Percentiles rank a stretch among this genome's conserved stretches.
phyloP scores from a whole-genome alignment of 768 basidiomycete genomes.

The Boletus sp. region DNA sequence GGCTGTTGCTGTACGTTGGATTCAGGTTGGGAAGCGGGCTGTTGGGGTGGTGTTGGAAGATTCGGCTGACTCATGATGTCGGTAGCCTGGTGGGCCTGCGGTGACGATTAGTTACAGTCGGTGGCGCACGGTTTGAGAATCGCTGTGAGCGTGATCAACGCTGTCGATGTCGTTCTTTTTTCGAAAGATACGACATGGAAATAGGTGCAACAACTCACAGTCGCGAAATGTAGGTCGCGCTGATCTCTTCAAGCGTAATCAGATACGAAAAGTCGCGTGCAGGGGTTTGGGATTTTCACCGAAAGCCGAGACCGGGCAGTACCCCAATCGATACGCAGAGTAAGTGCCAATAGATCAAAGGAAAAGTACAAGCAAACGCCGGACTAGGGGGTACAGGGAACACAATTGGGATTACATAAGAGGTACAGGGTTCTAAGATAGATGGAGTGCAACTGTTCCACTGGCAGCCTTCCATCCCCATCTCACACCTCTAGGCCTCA shows the following conservation, averaged over 20 bases:
- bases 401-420: slow-evolving; percentile 3
- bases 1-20: slow-evolving; percentile 15
- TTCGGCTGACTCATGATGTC: slow-evolving; percentile 26
- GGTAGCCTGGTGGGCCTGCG: not conserved
- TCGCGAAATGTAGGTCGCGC: slow-evolving; percentile 1
- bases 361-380: not conserved
- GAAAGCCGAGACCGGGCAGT: not conserved
- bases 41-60: slow-evolving; percentile 25
- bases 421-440: not conserved
- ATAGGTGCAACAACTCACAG: slow-evolving; percentile 6
- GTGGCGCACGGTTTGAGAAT: not conserved
- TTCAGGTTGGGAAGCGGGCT: slow-evolving; percentile 14
- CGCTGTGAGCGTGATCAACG: not conserved
- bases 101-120: not conserved
- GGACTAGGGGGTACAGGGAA: not conserved
- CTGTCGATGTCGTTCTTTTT: not conserved
- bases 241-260: not conserved
- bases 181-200: not conserved
- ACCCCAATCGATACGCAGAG: not conserved
- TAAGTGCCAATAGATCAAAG: not conserved
- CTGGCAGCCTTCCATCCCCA: too few species aligned
- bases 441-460: too few species aligned
- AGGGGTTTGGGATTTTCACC: not conserved
- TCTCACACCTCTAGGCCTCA: too few species aligned
- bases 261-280: not conserved